These are phyloP conservation scores for Luffa acutangula DNA, from an alignment of 306 rosid genomes.

Conservation along the genomic window DNA sequence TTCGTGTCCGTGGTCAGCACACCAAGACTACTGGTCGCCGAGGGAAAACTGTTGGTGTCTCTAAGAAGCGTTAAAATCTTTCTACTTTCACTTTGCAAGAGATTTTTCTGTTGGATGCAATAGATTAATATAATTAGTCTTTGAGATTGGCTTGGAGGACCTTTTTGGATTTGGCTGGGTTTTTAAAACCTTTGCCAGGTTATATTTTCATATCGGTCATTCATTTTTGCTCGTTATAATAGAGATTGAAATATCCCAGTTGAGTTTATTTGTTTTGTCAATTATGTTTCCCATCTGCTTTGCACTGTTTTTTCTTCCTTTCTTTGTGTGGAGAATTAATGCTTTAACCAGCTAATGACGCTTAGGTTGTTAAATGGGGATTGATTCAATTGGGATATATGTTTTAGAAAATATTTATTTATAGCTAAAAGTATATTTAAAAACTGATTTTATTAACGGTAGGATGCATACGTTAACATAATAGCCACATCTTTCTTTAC, in stretches of 20 bases:
- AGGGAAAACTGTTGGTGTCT: constrained; percentile 98
- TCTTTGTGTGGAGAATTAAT: neutral
- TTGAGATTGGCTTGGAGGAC: neutral
- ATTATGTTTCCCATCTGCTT: neutral
- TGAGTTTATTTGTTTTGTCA: neutral
- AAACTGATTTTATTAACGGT: too few species aligned
- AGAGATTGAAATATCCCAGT: neutral
- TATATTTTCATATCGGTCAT: neutral
- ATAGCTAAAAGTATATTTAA: too few species aligned
- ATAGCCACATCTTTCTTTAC: too few species aligned
- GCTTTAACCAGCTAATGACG: too few species aligned
- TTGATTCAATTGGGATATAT: too few species aligned
- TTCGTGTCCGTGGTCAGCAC: constrained; percentile 99
- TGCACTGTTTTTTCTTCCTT: neutral
- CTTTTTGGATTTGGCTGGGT: neutral
- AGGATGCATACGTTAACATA: too few species aligned
- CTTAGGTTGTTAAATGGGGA: too few species aligned
- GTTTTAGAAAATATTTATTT: too few species aligned
- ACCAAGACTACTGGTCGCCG: constrained; percentile 98
- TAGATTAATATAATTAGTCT: neutral
- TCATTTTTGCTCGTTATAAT: neutral
- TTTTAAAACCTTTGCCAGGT: neutral
- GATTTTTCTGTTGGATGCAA: neutral
- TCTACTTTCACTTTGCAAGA: neutral
- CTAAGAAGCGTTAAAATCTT: constrained; percentile 67